A percentile compares a stretch with the other conserved stretches of the same genome.
Conservation (phyloP, 345 rosid species). For the Camelina laxa region DNA sequence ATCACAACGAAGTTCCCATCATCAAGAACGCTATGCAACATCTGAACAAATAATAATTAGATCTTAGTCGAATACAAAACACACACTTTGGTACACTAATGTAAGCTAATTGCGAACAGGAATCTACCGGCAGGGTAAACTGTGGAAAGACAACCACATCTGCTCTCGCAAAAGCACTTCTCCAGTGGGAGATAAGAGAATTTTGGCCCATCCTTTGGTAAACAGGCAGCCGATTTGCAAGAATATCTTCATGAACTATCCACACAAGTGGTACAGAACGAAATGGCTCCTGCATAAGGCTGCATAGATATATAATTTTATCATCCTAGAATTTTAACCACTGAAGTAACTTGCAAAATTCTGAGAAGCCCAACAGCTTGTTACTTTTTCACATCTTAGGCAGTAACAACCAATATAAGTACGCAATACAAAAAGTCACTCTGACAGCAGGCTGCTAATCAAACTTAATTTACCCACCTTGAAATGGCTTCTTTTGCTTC, state of each 20-base stretch:
- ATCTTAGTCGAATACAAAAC: conserved; percentile 30
- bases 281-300: conserved; percentile 99
- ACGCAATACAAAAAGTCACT: conserved; percentile 16
- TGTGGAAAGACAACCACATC: conserved; percentile 80
- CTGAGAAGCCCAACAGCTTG: conserved; percentile 27
- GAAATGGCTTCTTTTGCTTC: conserved; percentile 83
- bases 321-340: conserved; percentile 50
- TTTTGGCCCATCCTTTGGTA: conserved; percentile 66
- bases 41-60: conserved; percentile 61
- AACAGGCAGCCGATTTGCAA: conserved; percentile 73
- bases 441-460: conserved; percentile 25
- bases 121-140: conserved; percentile 76
- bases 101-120: conserved; percentile 30
- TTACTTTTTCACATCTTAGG: conserved; percentile 21
- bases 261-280: conserved; percentile 85
- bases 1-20: conserved; percentile 94
- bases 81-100: conserved; percentile 19
- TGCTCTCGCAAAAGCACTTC: conserved; percentile 75
- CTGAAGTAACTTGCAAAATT: conserved; percentile 23
- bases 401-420: conserved; percentile 18
- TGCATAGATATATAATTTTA: conserved; percentile 76
- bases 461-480: conserved; percentile 56
- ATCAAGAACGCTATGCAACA: conserved; percentile 90
- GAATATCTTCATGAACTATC: conserved; percentile 89
- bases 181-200: conserved; percentile 78